These are phyloP conservation scores for Zea mays DNA, from an alignment of 176 grass and related monocot genomes.

Conservation along the genomic window DNA sequence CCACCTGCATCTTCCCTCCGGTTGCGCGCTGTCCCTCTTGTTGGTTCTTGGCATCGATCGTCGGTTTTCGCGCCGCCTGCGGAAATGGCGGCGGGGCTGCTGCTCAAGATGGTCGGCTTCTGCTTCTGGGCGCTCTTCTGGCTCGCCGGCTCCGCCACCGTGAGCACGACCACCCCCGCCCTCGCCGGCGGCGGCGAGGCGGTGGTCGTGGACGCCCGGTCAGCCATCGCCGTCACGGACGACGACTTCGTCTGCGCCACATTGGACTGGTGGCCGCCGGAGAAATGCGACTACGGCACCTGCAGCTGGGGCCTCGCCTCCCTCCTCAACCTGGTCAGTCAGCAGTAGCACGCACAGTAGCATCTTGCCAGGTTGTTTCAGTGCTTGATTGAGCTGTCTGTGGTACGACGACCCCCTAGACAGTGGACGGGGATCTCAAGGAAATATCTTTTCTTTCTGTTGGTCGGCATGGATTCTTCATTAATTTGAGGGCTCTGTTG, in stretches of 20 bases:
- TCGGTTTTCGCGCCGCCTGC: neutral
- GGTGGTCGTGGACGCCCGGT: slow-evolving; percentile 47
- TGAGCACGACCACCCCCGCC: slow-evolving; percentile 25
- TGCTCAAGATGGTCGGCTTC: slow-evolving; percentile 39
- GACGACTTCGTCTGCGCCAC: slow-evolving; percentile 74
- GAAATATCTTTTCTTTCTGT: neutral
- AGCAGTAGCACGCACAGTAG: neutral
- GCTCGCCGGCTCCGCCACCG: slow-evolving; percentile 38
- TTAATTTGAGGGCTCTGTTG: neutral
- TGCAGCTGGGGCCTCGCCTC: slow-evolving; percentile 69
- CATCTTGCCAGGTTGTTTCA: slow-evolving; percentile 1
- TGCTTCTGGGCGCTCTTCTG: slow-evolving; percentile 54
- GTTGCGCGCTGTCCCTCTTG: neutral
- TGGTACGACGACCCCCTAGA: neutral
- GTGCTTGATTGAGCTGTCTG: neutral
- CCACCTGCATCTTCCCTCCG: neutral
- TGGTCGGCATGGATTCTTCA: slow-evolving; percentile 29
- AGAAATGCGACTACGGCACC: slow-evolving; percentile 87
- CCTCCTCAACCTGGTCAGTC: slow-evolving; percentile 69
- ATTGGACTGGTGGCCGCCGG: slow-evolving; percentile 91
- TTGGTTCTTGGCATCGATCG: neutral
- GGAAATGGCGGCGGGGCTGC: slow-evolving; percentile 34
- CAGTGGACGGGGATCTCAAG: neutral
- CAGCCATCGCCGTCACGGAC: slow-evolving; percentile 53
- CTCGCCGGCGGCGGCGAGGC: slow-evolving; percentile 20